Base-by-base conservation (phyloP, 2,329 filamentous ascomycete genomes). In the Myotisia sp. region DNA sequence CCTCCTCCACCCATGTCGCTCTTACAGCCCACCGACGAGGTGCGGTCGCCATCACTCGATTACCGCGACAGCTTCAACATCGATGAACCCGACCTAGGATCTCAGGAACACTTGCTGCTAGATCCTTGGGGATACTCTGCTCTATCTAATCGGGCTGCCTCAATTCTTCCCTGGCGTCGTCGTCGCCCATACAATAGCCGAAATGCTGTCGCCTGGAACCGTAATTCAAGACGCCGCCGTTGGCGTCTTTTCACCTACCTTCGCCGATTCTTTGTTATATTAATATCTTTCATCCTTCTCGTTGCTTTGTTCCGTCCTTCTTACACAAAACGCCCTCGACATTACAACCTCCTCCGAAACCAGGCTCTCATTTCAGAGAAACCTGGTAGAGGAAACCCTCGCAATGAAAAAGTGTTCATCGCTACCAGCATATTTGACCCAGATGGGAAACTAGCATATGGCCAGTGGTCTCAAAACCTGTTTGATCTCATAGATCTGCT, bases 381-480 rank as follows among this genome's bases (percentile, higher is more conserved):
- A 4, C 41, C 52, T 4, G 63, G 62, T 3, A 49, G 66, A 29
- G 69, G 61, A 5, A 75, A 75, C 42, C 47, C 60, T 2, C 54
- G 61, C 35, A 62, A 70, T 32, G 75, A 83, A 51, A 78, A 74
- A 46, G 61, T 84, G n/a, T 84, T 79, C 48, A 79, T 85, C 33
- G 75, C 75, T 1, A 71, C 78, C 10, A 80, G 75, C 46, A 64
- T 85, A 35, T 78, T 79, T 44, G 77, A 84, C 46, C 60, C 63
- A 13, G 60, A 62, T 5, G 76, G 75, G 1, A 58, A 65, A 2
- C 57, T 84, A 13, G 68, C 76, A 1, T 57, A 63, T 5, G 77
- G 78, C 1, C 58, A 62, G 18, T 85, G 79, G 79, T 77, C 74
- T 0, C 51, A 65, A 39, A 64, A 67, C 16, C 50, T 85, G 0